Evolutionary conservation across 768 basidiomycete genomes (phyloP).

Genomic region (Mycena capillaripes): DNA sequence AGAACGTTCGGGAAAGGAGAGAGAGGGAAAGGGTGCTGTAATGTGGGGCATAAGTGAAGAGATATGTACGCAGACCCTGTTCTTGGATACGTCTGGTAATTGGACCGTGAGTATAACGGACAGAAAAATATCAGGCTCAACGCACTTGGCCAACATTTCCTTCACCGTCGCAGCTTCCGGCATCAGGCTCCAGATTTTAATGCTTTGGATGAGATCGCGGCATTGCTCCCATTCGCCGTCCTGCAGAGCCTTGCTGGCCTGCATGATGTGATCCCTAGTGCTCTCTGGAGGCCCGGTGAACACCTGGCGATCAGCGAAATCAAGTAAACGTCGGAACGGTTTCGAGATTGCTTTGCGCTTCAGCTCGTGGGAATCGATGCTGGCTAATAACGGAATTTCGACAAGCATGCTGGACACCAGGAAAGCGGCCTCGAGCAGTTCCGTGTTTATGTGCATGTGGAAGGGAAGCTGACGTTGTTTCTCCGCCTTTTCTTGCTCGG

Average conservation of each 20-base stretch:
- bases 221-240: constrained; percentile 98
- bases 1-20: constrained; percentile 90
- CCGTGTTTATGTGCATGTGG: constrained; percentile 99
- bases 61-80: constrained; percentile 95
- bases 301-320: constrained; percentile 97
- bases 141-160: constrained; percentile 94
- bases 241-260: constrained; percentile 96
- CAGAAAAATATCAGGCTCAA: constrained; percentile 21
- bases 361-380: constrained; percentile 93
- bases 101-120: constrained; percentile 26
- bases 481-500: constrained; percentile 98
- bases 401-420: constrained; percentile 98
- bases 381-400: constrained; percentile 95
- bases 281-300: constrained; percentile 99
- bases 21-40: constrained; percentile 93
- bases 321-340: constrained; percentile 93
- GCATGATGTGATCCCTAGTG: constrained; percentile 99
- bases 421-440: constrained; percentile 97
- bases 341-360: constrained; percentile 96
- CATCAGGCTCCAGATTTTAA: constrained; percentile 99
- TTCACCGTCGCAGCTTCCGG: constrained; percentile 90
- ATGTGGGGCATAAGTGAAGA: constrained; percentile 97
- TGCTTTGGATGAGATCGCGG: constrained; percentile 91
- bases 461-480: constrained; percentile 96
- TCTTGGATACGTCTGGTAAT: constrained; percentile 93